Evolutionary conservation across 805 yeast species (phyloP).

Genomic region (Monosporozyma siamensis): DNA sequence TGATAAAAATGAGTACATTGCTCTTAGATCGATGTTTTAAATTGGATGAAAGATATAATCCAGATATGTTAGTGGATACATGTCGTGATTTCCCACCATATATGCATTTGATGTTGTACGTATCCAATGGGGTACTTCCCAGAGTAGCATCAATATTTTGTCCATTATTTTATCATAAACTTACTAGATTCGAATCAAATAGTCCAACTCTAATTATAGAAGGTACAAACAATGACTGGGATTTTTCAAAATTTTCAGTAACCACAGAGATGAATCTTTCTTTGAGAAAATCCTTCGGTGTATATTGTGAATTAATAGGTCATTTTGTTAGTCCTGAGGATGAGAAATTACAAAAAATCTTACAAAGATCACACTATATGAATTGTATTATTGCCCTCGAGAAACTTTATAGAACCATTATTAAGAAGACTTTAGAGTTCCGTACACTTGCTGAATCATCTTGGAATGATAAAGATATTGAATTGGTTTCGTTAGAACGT

Average conservation of each 20-base stretch:
- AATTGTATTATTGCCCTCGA: slow-evolving; percentile 10
- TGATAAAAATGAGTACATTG: slow-evolving; percentile 13
- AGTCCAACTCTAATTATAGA: neutral
- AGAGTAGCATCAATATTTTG: slow-evolving; percentile 7
- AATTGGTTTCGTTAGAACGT: neutral
- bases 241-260: neutral
- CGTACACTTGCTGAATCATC: slow-evolving; percentile 13
- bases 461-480: slow-evolving; percentile 7
- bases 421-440: slow-evolving; percentile 15
- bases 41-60: slow-evolving; percentile 14
- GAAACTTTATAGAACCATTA: slow-evolving; percentile 12
- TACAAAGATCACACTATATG: slow-evolving; percentile 10
- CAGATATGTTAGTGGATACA: slow-evolving; percentile 7
- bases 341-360: slow-evolving; percentile 3
- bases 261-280: neutral
- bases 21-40: slow-evolving; percentile 9
- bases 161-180: slow-evolving; percentile 5
- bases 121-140: slow-evolving; percentile 4
- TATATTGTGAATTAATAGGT: slow-evolving; percentile 11
- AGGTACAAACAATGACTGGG: slow-evolving; percentile 1
- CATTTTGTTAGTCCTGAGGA: slow-evolving; percentile 5
- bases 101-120: slow-evolving; percentile 2
- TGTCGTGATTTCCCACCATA: slow-evolving; percentile 15
- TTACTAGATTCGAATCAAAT: slow-evolving; percentile 4
- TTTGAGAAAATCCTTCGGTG: slow-evolving; percentile 1